Percentiles rank a stretch among this genome's conserved stretches.
Evolutionary conservation across 2,329 filamentous ascomycete genomes (phyloP).

Genomic region (Xylaria polymorpha): DNA sequence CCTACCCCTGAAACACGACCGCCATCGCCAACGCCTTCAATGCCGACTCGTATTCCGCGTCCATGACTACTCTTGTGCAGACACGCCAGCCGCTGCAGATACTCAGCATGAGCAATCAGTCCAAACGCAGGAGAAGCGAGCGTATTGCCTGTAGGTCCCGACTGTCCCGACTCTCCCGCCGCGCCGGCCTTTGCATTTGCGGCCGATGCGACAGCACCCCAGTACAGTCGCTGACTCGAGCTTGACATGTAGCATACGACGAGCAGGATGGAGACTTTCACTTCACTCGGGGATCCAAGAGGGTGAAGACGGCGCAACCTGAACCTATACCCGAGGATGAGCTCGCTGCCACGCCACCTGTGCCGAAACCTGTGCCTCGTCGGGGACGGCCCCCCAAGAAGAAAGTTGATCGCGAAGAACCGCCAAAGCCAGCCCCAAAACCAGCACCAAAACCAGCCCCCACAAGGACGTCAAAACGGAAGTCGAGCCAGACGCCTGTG

Average conservation of each 20-base stretch:
- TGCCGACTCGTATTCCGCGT: slow-evolving; percentile 57
- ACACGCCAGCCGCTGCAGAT: slow-evolving; percentile 73
- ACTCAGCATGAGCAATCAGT: slow-evolving; percentile 75
- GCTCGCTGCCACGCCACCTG: slow-evolving; percentile 50
- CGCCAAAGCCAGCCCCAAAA: slow-evolving; percentile 35
- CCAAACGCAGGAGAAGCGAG: slow-evolving; percentile 72
- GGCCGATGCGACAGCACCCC: slow-evolving; percentile 26
- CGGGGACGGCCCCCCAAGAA: slow-evolving; percentile 58
- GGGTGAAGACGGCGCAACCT: slow-evolving; percentile 68
- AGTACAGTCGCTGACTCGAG: slow-evolving; percentile 34
- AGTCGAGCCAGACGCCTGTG: slow-evolving; percentile 48
- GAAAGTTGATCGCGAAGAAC: slow-evolving; percentile 44
- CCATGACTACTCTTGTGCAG: slow-evolving; percentile 77
- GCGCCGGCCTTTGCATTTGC: slow-evolving; percentile 1
- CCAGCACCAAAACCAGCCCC: slow-evolving; percentile 50
- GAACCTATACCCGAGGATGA: slow-evolving; percentile 57
- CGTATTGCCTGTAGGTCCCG: slow-evolving; percentile 68
- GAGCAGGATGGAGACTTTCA: slow-evolving; percentile 83
- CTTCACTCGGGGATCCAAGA: slow-evolving; percentile 76
- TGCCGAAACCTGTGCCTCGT: slow-evolving; percentile 49
- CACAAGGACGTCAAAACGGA: slow-evolving; percentile 54
- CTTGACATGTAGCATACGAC: slow-evolving; percentile 63
- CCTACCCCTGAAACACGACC: slow-evolving; percentile 9
- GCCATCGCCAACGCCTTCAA: slow-evolving; percentile 33
- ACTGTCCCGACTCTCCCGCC: slow-evolving; percentile 20